These are phyloP conservation scores for Thymus mandschuricus DNA, from an alignment of 257 asterid species.

Conservation along the genomic window DNA sequence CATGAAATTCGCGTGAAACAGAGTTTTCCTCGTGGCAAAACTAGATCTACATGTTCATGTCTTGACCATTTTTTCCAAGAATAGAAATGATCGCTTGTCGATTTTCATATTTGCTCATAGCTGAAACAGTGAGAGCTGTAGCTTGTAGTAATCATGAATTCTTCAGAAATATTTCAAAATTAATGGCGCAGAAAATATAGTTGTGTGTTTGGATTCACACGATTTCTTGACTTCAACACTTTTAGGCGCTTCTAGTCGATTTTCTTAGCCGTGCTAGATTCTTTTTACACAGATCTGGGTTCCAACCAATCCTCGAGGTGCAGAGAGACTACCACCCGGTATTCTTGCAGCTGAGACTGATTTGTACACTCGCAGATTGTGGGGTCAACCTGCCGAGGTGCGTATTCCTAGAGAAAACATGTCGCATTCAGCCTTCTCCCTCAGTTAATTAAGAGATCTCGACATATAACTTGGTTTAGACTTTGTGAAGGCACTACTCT, in stretches of 20 bases:
- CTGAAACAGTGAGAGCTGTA: slow-evolving; percentile 2
- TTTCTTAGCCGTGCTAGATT: slow-evolving; percentile 24
- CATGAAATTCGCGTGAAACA: background rate
- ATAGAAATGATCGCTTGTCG: background rate
- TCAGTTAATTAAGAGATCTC: too few relatives aligned
- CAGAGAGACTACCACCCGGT: slow-evolving; percentile 87
- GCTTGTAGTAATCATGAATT: slow-evolving; percentile 4
- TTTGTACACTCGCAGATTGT: slow-evolving; percentile 71
- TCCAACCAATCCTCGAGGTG: slow-evolving; percentile 85
- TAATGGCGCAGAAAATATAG: too few relatives aligned
- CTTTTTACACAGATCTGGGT: slow-evolving; percentile 66
- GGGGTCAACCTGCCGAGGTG: slow-evolving; percentile 89
- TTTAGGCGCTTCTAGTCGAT: background rate
- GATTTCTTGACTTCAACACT: slow-evolving; percentile 4
- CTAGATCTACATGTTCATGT: background rate
- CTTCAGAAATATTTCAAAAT: slow-evolving; percentile 1
- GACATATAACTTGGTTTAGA: too few relatives aligned
- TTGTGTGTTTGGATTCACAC: background rate
- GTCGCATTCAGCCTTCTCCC: too few relatives aligned
- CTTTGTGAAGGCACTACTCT: too few relatives aligned
- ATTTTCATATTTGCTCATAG: background rate
- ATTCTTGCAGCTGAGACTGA: slow-evolving; percentile 63
- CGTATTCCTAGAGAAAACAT: slow-evolving; percentile 27
- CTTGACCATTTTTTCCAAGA: background rate
- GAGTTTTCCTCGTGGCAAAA: background rate